A percentile compares a stretch with the other conserved stretches of the same genome.
Evolutionary conservation across 1,139 yeast species (phyloP).

Genomic region (Pichia sp.): DNA sequence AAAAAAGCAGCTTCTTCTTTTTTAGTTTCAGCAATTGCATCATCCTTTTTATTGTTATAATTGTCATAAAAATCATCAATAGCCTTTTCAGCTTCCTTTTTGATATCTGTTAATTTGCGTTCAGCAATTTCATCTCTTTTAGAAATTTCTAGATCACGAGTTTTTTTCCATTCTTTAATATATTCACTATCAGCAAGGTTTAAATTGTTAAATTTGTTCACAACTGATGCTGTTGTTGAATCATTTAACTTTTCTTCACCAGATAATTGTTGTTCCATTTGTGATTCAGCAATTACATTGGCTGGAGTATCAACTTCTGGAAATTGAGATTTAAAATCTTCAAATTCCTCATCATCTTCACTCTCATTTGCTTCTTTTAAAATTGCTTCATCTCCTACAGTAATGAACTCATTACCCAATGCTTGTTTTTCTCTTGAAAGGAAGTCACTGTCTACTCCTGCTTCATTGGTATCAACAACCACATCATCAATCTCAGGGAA

Average conservation of each 20-base stretch:
- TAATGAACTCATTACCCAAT: slow-evolving; percentile 69
- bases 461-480: slow-evolving; percentile 27
- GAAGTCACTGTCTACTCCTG: slow-evolving; percentile 46
- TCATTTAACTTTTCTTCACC: slow-evolving; percentile 31
- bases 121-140: slow-evolving; percentile 74
- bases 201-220: slow-evolving; percentile 23
- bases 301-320: slow-evolving; percentile 47
- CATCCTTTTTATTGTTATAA: slow-evolving; percentile 81
- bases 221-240: slow-evolving; percentile 10
- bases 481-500: slow-evolving; percentile 74
- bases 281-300: slow-evolving; percentile 12
- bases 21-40: slow-evolving; percentile 56
- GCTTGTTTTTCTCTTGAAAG: slow-evolving; percentile 79
- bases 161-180: slow-evolving; percentile 74
- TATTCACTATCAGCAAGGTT: slow-evolving; percentile 47
- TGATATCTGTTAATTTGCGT: slow-evolving; percentile 60
- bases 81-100: slow-evolving; percentile 75
- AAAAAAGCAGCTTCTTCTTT: slow-evolving; percentile 67
- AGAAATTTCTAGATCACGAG: slow-evolving; percentile 73
- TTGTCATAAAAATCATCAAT: slow-evolving; percentile 93
- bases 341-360: slow-evolving; percentile 53
- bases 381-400: slow-evolving; percentile 57
- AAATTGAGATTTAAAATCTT: slow-evolving; percentile 60
- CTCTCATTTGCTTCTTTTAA: slow-evolving; percentile 29
- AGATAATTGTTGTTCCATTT: slow-evolving; percentile 21